These are phyloP conservation scores for Trametes sp. DNA, from an alignment of 1,284 basidiomycete genomes.

Conservation along the genomic window DNA sequence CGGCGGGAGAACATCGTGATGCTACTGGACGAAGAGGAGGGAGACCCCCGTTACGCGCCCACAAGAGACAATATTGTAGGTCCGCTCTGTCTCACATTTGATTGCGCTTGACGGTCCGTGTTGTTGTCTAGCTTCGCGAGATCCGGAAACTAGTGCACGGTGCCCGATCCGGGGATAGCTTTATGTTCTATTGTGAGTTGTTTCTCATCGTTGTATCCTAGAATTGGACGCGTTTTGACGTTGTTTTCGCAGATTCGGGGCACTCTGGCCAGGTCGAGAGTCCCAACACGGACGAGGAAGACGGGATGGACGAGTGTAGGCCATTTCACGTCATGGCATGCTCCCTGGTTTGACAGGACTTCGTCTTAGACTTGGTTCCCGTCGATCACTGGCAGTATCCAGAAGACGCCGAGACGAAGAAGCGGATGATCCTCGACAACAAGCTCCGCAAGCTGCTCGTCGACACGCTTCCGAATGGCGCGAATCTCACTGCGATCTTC, in stretches of 20 bases:
- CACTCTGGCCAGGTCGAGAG: slow-evolving; percentile 30
- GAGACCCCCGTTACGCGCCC: slow-evolving; percentile 4
- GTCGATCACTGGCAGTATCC: slow-evolving; percentile 28
- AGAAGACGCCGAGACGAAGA: slow-evolving; percentile 24
- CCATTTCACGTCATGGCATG: no score
- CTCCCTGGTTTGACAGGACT: neutral
- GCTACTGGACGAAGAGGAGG: slow-evolving; percentile 22
- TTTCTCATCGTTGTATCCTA: neutral
- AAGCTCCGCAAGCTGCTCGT: slow-evolving; percentile 50
- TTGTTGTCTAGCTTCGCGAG: slow-evolving; percentile 13
- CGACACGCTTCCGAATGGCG: slow-evolving; percentile 48
- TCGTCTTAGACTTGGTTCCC: slow-evolving; percentile 25
- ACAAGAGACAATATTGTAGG: slow-evolving; percentile 21
- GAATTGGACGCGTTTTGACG: neutral
- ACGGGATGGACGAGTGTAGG: slow-evolving; percentile 47
- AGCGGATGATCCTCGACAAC: slow-evolving; percentile 44
- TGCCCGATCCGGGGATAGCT: slow-evolving; percentile 24
- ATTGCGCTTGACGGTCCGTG: slow-evolving; percentile 13
- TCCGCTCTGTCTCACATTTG: neutral
- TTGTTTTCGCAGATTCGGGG: slow-evolving; percentile 22
- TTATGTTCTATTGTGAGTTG: slow-evolving; percentile 31
- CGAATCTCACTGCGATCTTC: slow-evolving; percentile 53
- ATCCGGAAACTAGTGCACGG: slow-evolving; percentile 21
- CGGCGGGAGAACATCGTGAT: slow-evolving; percentile 19
- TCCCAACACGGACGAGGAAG: slow-evolving; percentile 25